phyloP scores from a whole-genome alignment of 306 rosid species.

The apple (Malus domestica) region ASM211411v1 NC_041804.1:40564001-40564500 shows the following conservation, averaged over 20 bases:
- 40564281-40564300: background rate
- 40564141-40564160: constrained; percentile 24
- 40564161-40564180: background rate
- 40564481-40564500: too few relatives aligned
- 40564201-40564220: constrained; percentile 15
- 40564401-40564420: too few relatives aligned
- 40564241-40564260: constrained; percentile 17
- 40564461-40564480: too few relatives aligned
- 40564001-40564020: background rate
- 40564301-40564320: background rate
- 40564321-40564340: background rate
- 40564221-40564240: constrained; percentile 7
- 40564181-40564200: background rate
- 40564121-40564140: background rate
- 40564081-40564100: background rate
- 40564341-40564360: background rate
- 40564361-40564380: too few relatives aligned
- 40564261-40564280: constrained; percentile 20
- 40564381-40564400: too few relatives aligned
- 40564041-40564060: background rate
- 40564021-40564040: background rate
- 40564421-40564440: too few relatives aligned
- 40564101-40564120: background rate
- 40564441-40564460: too few relatives aligned
- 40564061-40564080: background rate